Conservation (phyloP, 257 asterid genomes). For the Solanum habrochaites region DNA sequence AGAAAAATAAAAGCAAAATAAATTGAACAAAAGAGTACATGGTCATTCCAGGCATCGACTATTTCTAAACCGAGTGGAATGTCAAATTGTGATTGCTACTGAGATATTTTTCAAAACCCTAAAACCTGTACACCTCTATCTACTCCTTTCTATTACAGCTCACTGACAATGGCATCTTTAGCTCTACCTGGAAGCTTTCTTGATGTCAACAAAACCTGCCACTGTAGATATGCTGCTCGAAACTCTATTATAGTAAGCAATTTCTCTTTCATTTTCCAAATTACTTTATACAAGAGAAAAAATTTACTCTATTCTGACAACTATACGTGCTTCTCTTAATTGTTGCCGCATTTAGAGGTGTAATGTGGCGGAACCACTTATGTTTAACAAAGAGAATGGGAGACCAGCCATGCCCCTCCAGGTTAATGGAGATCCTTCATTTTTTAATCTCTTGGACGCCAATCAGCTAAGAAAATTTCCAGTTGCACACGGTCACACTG, state of each 20-base stretch:
- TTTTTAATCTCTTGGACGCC: conserved; percentile 45
- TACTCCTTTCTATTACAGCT: not conserved
- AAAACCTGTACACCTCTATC: not conserved
- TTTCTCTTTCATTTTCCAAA: not conserved
- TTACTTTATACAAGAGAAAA: not conserved
- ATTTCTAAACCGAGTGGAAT: not conserved
- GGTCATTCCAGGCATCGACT: not conserved
- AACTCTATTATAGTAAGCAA: not conserved
- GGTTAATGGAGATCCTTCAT: conserved; percentile 18
- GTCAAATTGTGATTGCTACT: not conserved
- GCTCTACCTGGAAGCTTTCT: not conserved
- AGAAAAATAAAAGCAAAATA: too few species aligned
- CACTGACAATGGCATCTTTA: not conserved
- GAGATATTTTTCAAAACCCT: not conserved
- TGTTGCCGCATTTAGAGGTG: conserved; percentile 33
- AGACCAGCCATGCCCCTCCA: conserved; percentile 14
- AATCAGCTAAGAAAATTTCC: conserved; percentile 21
- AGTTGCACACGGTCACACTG: conserved; percentile 17
- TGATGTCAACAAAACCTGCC: not conserved
- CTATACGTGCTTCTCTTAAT: not conserved
- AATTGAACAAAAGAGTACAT: not conserved
- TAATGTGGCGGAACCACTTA: conserved; percentile 50
- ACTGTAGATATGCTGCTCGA: not conserved
- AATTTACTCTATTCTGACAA: not conserved
- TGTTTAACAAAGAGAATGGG: conserved; percentile 45